Base-by-base conservation (phyloP, 371 early-diverging fungal genomes). In the Mucor plumbeus region DNA sequence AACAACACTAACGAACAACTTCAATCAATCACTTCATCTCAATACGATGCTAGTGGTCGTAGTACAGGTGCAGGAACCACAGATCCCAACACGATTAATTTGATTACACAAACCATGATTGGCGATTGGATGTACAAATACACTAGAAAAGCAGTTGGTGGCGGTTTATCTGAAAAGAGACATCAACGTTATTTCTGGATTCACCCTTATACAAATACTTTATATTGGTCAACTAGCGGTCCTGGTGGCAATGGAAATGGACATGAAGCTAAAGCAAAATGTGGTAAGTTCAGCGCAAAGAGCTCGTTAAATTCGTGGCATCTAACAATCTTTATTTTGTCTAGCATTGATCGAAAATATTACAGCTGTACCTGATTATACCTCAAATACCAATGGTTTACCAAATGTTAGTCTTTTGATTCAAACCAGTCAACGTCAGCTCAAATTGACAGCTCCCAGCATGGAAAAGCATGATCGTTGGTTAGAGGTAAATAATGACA, bases 31-130 rank as follows among this genome's bases (percentile, higher is more conserved):
- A 40, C 63, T 26, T 70, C 70, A 19, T 68, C 66, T 7, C 58
- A 65, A 14, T 58, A 65, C 17, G 72, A 68, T 33, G 34, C 71
- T 15, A 61, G 31, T 48, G 38, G 50, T 0, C 62, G 69, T 44
- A 69, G 43, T 14, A 48, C 41, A 47, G 64, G 41, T 11, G 50
- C 54, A 39, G 53, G 39, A 11, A 55, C 55, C 13, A 62, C 63
- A 15, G 73, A 68, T 47, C 70, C 74, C 7, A 65, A 48, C 19
- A 64, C 69, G 26, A 81, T 78, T 26, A 67, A 88, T 43, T 67
- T 90, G 26, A 88, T 94, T 47, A 91, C 94, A 6, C 88, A 90
- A 55, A 89, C 90, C 38, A 92, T 92, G 92, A 85, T 90, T 50
- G 92, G 92, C 7, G 87, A 88, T 40, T 89, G 83, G 68, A 72